These are phyloP conservation scores for Auxenochlorella pyrenoidosa DNA, from an alignment of 139 green algal genomes.

Conservation along the genomic window DNA sequence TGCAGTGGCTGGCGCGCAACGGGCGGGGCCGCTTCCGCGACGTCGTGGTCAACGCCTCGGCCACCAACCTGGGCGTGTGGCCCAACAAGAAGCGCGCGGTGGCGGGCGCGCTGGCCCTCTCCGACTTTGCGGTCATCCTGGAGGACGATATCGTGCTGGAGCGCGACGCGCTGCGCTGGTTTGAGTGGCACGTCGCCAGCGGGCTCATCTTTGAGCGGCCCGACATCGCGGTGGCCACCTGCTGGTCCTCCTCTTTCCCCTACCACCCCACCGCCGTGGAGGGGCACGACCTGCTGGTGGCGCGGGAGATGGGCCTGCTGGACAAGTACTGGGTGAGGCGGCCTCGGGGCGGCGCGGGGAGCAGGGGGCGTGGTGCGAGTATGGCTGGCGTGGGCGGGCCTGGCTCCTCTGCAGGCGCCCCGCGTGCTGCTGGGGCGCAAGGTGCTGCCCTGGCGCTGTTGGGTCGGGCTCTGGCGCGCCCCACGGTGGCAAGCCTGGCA, in stretches of 20 bases:
- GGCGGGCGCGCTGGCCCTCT: constrained; percentile 1
- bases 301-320: constrained; percentile 10
- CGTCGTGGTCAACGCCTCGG: constrained; percentile 10
- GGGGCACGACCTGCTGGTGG: constrained; percentile 6
- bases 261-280: background rate
- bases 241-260: constrained; percentile 26
- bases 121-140: constrained; percentile 16
- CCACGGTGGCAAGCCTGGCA: too few relatives aligned
- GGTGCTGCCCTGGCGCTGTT: too few relatives aligned
- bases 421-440: too few relatives aligned
- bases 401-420: too few relatives aligned
- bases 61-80: constrained; percentile 26
- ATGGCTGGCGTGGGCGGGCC: background rate
- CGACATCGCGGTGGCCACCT: constrained; percentile 29
- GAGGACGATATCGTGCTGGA: constrained; percentile 23
- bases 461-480: too few relatives aligned
- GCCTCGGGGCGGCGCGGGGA: too few relatives aligned
- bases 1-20: constrained; percentile 30
- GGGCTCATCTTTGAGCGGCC: constrained; percentile 17
- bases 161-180: constrained; percentile 31
- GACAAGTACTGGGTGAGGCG: constrained; percentile 27
- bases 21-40: background rate
- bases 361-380: too few relatives aligned
- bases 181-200: constrained; percentile 34
- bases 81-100: constrained; percentile 34